Evolutionary conservation across 148 eudicot species (phyloP), one percentile per base, ranked within the genome.

Genomic region (Vaccinium myrtillus): DNA sequence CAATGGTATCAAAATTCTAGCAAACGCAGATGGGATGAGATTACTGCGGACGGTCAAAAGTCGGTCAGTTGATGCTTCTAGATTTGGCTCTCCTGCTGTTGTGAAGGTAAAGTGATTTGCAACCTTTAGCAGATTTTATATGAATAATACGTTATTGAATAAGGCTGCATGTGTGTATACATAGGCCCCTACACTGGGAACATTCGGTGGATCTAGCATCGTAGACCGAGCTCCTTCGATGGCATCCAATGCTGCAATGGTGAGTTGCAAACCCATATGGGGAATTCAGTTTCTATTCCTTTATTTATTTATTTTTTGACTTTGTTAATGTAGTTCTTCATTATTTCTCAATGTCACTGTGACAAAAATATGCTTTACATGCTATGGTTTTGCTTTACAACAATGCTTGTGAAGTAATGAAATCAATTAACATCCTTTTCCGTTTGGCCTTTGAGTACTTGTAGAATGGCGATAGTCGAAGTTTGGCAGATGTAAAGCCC

Each of bases 1-100:
- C 10, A 94, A 93, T 90, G 96, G 98, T 75, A 88, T 96, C 69
- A 96, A 96, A 87, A 87, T 96, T 83, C 90, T 96, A 58, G 95
- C 99, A 77, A 96, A 91, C 83, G 46, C 90, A 58, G 98, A 94
- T 59, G 99, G 98, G 78, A 46, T 85, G 32, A 93, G 93, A 89
- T 65, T 91, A 43, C 85, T 96, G 39, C 89, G 94, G 79, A 81
- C 88, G 6, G 84, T 79, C 49, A 97, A 95, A 81, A 93, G 85
- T 86, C 94, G 91, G 59, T 86, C 92, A 65, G 90, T 92, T 86
- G 97, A 96, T 88, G 84, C 94, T 83, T 91, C 95, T 79, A 90
- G 94, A 87, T 89, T 85, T 67, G 90, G 91, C 79, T 83, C 96
- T 77, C 89, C 87, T 36, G 88, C 94, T 81, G 78, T 80, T 18